Evolutionary conservation across 2,329 filamentous ascomycete species (phyloP).

Genomic region (Exophiala oligosperma): DNA sequence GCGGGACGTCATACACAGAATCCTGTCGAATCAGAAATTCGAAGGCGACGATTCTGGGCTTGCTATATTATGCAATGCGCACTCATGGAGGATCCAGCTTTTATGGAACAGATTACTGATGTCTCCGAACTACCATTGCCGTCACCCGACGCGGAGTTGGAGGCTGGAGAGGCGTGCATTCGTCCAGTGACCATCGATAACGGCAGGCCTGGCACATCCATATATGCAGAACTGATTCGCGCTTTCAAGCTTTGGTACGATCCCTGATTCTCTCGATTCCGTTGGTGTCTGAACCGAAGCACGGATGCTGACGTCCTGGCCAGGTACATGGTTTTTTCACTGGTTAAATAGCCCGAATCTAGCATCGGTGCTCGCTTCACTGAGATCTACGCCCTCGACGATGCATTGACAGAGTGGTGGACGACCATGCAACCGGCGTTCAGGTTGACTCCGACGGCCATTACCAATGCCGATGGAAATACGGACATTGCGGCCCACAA

Average conservation of each 20-base stretch:
- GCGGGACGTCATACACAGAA: neutral
- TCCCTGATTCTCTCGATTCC: no score
- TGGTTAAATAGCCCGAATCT: neutral
- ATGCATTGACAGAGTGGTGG: conserved; percentile 3
- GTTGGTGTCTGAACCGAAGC: no score
- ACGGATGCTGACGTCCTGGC: neutral
- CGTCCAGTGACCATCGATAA: neutral
- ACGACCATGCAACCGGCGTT: neutral
- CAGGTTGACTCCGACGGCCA: conserved; percentile 1
- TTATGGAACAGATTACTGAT: conserved; percentile 8
- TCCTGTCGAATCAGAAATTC: conserved; percentile 5
- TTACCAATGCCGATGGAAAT: neutral
- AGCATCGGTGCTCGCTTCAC: conserved; percentile 3
- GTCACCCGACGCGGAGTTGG: conserved; percentile 8
- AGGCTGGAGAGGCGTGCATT: neutral
- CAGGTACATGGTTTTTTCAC: conserved; percentile 4
- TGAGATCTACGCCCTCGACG: conserved; percentile 5
- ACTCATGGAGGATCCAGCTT: neutral
- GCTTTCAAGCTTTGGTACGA: conserved; percentile 12
- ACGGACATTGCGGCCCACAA: neutral
- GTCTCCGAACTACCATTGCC: conserved; percentile 6
- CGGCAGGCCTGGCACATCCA: neutral
- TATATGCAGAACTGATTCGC: conserved; percentile 10
- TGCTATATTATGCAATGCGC: conserved; percentile 16
- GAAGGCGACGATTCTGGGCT: conserved; percentile 12